These are phyloP conservation scores for Rehmannia glutinosa DNA, from an alignment of 257 asterid genomes.

Conservation along the genomic window DNA sequence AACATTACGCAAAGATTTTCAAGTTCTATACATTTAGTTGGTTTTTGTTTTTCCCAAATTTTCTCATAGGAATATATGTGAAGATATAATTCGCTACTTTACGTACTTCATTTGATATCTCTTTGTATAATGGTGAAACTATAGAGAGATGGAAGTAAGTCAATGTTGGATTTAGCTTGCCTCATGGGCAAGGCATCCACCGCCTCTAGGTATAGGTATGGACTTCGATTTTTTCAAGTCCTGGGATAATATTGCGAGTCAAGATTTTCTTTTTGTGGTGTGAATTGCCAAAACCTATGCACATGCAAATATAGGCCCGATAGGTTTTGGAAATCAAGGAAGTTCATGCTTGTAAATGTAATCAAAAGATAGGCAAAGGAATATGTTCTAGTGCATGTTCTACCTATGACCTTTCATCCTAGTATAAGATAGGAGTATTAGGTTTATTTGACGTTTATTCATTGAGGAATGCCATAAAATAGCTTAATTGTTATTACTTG, in stretches of 20 bases:
- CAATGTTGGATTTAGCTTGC: conserved; percentile 11
- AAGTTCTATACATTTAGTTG: too few relatives aligned
- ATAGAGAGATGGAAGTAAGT: neutral
- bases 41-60: neutral
- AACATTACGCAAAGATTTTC: too few relatives aligned
- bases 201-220: too few relatives aligned
- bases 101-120: neutral
- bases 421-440: too few relatives aligned
- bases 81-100: neutral
- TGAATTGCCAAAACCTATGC: conserved; percentile 1
- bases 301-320: neutral
- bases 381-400: neutral
- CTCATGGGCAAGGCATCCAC: neutral
- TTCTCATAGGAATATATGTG: neutral
- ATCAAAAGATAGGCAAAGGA: neutral
- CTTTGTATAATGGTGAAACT: neutral
- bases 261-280: neutral
- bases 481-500: too few relatives aligned
- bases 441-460: too few relatives aligned
- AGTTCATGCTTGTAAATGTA: conserved; percentile 2
- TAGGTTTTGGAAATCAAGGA: neutral
- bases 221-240: neutral
- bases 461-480: too few relatives aligned
- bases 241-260: neutral
- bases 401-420: too few relatives aligned